A percentile compares a stretch with the other conserved stretches of the same genome.
Conservation (phyloP, 2,329 filamentous ascomycete genomes). For the Clonostachys sp. region DNA sequence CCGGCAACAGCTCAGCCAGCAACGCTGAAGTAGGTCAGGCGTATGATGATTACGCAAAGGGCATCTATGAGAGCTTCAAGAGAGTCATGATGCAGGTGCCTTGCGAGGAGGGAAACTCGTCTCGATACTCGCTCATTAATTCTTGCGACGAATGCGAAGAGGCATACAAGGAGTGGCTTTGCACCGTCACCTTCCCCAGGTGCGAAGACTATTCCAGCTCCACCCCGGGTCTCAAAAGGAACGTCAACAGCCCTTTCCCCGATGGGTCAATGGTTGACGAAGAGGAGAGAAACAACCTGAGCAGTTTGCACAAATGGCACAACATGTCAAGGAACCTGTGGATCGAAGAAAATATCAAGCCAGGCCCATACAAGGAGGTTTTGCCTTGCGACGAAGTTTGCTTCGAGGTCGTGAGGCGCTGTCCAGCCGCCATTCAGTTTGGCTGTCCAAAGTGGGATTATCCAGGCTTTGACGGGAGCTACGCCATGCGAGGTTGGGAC, state of each 20-base stretch:
- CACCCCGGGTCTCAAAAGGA: conserved; percentile 50
- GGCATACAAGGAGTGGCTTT: conserved; percentile 94
- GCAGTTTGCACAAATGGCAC: conserved; percentile 10
- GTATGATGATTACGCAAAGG: conserved; percentile 73
- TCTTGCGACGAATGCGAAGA: conserved; percentile 69
- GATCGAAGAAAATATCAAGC: conserved; percentile 68
- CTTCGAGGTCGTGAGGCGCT: conserved; percentile 79
- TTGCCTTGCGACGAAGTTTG: conserved; percentile 86
- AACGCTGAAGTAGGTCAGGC: conserved; percentile 58
- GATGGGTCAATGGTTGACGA: conserved; percentile 56
- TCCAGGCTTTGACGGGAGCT: conserved; percentile 26
- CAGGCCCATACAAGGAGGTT: conserved; percentile 92
- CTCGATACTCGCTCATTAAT: conserved; percentile 76
- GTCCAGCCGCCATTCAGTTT: conserved; percentile 73
- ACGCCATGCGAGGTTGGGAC: conserved; percentile 17
- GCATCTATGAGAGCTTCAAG: conserved; percentile 72
- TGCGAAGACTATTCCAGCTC: conserved; percentile 75
- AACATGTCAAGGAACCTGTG: conserved; percentile 60
- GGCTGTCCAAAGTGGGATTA: conserved; percentile 55
- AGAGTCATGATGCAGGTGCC: conserved; percentile 79
- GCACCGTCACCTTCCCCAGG: conserved; percentile 85
- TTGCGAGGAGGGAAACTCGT: conserved; percentile 71
- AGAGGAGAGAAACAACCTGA: conserved; percentile 15
- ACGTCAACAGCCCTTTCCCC: conserved; percentile 65
- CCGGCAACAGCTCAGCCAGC: conserved; percentile 65